Evolutionary conservation across 371 early-diverging fungal genomes (phyloP).

Genomic region (Mortierella sp.): DNA sequence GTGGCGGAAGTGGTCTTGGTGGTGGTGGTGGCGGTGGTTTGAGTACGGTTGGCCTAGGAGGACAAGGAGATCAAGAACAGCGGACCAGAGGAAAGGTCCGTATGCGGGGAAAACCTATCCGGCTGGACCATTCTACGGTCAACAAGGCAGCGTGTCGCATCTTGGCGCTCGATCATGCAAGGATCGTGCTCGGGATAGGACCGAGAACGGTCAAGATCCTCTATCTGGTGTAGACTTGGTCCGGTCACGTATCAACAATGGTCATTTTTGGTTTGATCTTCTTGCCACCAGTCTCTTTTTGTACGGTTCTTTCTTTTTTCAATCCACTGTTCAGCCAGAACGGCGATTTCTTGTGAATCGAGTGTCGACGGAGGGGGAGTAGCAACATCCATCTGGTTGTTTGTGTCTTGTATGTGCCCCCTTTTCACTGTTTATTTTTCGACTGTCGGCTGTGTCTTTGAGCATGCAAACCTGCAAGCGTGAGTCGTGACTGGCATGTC

Average conservation of each 20-base stretch:
- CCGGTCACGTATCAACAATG: too few relatives aligned
- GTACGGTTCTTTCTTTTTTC: not conserved
- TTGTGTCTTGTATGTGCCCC: not conserved
- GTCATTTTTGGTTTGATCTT: not conserved
- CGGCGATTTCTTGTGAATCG: not conserved
- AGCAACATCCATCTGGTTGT: not conserved
- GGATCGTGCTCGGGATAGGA: conserved; percentile 48
- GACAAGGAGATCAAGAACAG: not conserved
- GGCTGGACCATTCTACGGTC: conserved; percentile 25
- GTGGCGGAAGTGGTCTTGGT: not conserved
- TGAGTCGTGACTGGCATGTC: not conserved
- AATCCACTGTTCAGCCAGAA: not conserved
- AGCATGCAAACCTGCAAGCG: not conserved
- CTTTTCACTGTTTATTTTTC: not conserved
- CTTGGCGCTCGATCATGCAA: conserved; percentile 50
- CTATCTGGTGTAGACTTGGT: conserved; percentile 30
- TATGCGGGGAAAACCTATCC: conserved; percentile 22
- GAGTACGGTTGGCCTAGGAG: too few relatives aligned
- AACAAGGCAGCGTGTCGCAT: conserved; percentile 34
- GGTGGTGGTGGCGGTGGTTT: not conserved
- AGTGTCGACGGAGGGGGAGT: not conserved
- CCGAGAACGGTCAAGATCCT: conserved; percentile 37
- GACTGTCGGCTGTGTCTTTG: not conserved
- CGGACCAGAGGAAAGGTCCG: not conserved
- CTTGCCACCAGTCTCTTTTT: not conserved